Base-by-base conservation (phyloP, 1,139 yeast species). In the Zygotorulaspora mrakii region DNA sequence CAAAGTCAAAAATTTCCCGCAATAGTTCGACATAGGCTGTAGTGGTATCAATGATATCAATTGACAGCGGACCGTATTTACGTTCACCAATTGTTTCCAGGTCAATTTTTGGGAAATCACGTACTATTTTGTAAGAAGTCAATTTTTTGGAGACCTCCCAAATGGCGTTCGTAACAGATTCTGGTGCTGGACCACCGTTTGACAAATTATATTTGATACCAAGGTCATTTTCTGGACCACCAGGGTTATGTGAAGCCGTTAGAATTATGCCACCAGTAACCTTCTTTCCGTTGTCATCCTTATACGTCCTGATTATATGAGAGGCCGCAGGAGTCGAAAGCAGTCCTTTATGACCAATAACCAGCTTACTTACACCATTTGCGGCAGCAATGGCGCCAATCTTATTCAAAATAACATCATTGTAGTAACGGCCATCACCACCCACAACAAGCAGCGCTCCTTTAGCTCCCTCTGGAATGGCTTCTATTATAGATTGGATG, bases 101-200 rank as follows among this genome's bases (percentile, higher is more conserved):
- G 55, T 88, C 91, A 38, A 89, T 64, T 18, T 66, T 55, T 6
- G 81, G 82, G 45, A 85, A 67, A 30, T 75, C 71, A 20, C 58
- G 55, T 17, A 70, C 65, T 40, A 77, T 74, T 59, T 80, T 78
- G 68, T 85, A 88, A 43, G 69, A 64, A 8, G 71, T 64, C 55
- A 94, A 70, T 27, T 65, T 57, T 57, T 74, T 75, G 17, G 95
- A 78, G 28, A 70, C 74, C 45, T 81, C 91, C 67, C 68, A 91
- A 58, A 91, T 91, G 65, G 79, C 77, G 68, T 94, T 76, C 18
- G 98, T 91, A 47, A 91, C 94, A 13, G 83, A 70, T 65, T 91
- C 98, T 3, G 98, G 98, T n/a, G 98, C 98, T 28, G 98, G 98
- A 2, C 96, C 98, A 50, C 98, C 98, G 59, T 91, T 89, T 48